A percentile compares a stretch with the other conserved stretches of the same genome.
Evolutionary conservation across 257 asterid genomes (phyloP).

Genomic region (Prunella vulgaris): DNA sequence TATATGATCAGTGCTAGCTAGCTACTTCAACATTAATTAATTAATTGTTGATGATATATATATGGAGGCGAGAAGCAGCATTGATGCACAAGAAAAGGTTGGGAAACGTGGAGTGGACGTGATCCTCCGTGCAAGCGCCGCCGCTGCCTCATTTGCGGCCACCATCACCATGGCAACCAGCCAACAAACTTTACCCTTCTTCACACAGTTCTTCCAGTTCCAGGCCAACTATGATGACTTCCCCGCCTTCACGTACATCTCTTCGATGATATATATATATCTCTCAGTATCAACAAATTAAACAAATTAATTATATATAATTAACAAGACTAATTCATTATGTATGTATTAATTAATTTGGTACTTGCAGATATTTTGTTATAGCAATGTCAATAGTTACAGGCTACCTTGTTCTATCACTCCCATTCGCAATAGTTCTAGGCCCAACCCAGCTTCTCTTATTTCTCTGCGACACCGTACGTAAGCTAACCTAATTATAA

Average conservation of each 20-base stretch:
- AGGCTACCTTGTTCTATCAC: conserved; percentile 63
- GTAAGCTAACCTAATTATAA: too few relatives aligned
- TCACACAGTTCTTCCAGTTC: conserved; percentile 90
- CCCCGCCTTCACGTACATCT: conserved; percentile 41
- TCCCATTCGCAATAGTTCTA: conserved; percentile 68
- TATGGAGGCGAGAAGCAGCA: conserved; percentile 31
- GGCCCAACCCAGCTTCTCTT: too few relatives aligned
- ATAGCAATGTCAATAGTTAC: conserved; percentile 44
- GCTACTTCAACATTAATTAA: too few relatives aligned
- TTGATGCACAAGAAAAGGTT: neutral
- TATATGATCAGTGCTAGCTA: too few relatives aligned
- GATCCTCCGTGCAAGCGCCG: conserved; percentile 57
- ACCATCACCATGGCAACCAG: conserved; percentile 76
- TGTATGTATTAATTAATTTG: too few relatives aligned
- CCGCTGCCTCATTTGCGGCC: conserved; percentile 55
- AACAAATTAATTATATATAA: too few relatives aligned
- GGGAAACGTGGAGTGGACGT: conserved; percentile 51
- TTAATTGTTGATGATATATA: too few relatives aligned
- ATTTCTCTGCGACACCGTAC: conserved; percentile 49
- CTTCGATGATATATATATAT: too few relatives aligned
- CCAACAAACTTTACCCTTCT: conserved; percentile 78
- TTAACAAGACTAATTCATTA: too few relatives aligned
- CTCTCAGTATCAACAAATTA: too few relatives aligned
- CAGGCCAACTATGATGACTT: conserved; percentile 79
- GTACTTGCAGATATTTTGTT: conserved; percentile 63